Evolutionary conservation across 495 filamentous ascomycete genomes (phyloP), one percentile per base, ranked within the genome.

Genomic region (Aspergillus cristatus): DNA sequence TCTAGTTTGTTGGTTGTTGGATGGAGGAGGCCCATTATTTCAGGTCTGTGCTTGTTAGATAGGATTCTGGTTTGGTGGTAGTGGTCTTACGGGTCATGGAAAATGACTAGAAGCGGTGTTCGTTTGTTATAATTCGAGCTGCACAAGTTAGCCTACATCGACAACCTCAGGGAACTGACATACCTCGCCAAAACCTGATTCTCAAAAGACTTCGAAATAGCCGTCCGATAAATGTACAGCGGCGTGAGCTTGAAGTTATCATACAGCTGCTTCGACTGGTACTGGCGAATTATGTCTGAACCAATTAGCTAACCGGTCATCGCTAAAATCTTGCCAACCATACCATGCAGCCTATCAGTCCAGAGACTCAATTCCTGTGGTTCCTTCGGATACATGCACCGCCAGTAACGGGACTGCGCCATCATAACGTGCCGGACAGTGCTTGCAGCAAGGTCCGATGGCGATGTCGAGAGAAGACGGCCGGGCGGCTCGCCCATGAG

Each of bases 401-500:
- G 53, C 79, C 79, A 83, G 43, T 68, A 75, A 14, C 53, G 60
- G 13, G 75, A 72, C 43, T 82, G 78, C 16, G 67, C 57, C 33
- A 54, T 60, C 41, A 71, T 68, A 6, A 83, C 79, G 14, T 57
- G 60, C 32, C 72, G 55, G 3, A 80, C 65, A 11, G 67, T 67
- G 4, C 62, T 50, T 2, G 74, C 57, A 10, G 66, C 75, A n/a
- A 48, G 18, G 12, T 53, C 48, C 0, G 73, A 65, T 6, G 75
- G 63, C 6, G 50, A 45, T 1, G 55, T 61, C 1, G 63, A 63
- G 61, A 72, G 51, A n/a, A 85, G 57, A 34, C 81, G 71, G 34
- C 85, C 84, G 2, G 91, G 91, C 6, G 89, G 84, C 45, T 99
- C 86, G 14, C 93, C 88, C 82, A 97, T 94, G 7, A 99, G 67